Evolutionary conservation across 2,329 filamentous ascomycete genomes (phyloP).

Genomic region (Zymoseptoria ardabiliae): DNA sequence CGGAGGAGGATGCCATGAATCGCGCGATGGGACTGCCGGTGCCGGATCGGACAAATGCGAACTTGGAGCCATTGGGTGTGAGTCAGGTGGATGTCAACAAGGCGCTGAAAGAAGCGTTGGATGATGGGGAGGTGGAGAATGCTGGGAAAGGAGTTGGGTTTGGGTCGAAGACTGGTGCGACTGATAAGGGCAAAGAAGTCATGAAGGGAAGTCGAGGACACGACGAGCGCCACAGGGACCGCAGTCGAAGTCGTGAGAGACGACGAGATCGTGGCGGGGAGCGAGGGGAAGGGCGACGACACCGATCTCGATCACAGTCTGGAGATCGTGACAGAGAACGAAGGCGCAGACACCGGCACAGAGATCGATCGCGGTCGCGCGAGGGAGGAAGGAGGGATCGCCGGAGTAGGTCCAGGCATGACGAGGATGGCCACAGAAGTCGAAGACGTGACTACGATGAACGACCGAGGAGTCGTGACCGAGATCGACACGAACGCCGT

Average conservation of each 20-base stretch:
- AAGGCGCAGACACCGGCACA: constrained; percentile 19
- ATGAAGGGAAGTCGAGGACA: constrained; percentile 14
- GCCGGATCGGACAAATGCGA: constrained; percentile 58
- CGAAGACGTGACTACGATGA: constrained; percentile 10
- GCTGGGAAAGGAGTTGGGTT: constrained; percentile 27
- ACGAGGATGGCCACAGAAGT: constrained; percentile 1
- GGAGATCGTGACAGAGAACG: constrained; percentile 18
- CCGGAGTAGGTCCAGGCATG: constrained; percentile 14
- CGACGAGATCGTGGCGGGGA: constrained; percentile 16
- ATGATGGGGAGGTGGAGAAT: constrained; percentile 32
- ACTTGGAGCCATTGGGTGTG: constrained; percentile 52
- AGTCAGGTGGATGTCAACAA: constrained; percentile 51
- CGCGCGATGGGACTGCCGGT: constrained; percentile 73
- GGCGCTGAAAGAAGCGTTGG: constrained; percentile 43
- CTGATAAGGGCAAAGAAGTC: constrained; percentile 9
- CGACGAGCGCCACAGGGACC: constrained; percentile 19
- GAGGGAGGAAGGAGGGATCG: constrained; percentile 15
- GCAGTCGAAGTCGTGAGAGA: constrained; percentile 20
- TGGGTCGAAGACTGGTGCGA: constrained; percentile 4
- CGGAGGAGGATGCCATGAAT: constrained; percentile 85
- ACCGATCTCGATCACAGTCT: constrained; percentile 24
- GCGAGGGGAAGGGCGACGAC: constrained; percentile 15
- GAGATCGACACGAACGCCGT: constrained; percentile 7
- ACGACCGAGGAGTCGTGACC: constrained; percentile 7
- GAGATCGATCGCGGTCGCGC: constrained; percentile 14